Conservation (phyloP, 2,329 filamentous ascomycete genomes). For the Monilinia polystroma region DNA sequence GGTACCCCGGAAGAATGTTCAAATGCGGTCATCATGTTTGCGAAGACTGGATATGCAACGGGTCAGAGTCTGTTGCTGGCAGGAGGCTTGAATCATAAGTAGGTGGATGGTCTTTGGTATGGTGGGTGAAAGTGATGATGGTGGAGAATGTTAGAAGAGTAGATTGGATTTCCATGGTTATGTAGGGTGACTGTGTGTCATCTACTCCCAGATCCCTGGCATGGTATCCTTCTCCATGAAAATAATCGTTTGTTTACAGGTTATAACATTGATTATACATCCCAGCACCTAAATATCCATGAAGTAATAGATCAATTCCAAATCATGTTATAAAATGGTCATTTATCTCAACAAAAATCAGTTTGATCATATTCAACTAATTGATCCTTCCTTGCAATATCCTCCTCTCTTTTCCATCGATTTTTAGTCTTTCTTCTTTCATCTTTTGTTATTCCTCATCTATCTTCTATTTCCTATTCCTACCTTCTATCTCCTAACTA, state of each 20-base stretch:
- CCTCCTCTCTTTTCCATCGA: no score
- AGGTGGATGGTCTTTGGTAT: neutral
- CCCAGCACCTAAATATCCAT: no score
- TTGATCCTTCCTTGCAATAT: no score
- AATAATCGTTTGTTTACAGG: neutral
- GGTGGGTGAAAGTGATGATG: neutral
- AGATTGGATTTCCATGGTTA: neutral
- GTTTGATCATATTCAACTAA: no score
- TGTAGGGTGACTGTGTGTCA: no score
- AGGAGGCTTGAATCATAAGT: slow-evolving; percentile 41
- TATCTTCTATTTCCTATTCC: no score
- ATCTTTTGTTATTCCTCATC: no score
- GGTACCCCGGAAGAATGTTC: slow-evolving; percentile 49
- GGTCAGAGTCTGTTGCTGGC: slow-evolving; percentile 47
- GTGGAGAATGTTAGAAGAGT: neutral
- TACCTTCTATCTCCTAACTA: no score
- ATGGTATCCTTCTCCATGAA: neutral
- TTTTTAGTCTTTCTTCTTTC: no score
- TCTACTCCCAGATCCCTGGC: neutral
- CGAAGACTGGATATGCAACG: slow-evolving; percentile 48
- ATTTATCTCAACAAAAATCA: no score
- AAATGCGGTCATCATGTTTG: slow-evolving; percentile 49
- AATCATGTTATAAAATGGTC: no score
- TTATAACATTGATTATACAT: neutral
- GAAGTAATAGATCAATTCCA: no score